Percentiles rank a stretch among this genome's conserved stretches.
phyloP scores from a whole-genome alignment of 1,284 basidiomycete species.

The Ceraceosorus guamensis region DNA sequence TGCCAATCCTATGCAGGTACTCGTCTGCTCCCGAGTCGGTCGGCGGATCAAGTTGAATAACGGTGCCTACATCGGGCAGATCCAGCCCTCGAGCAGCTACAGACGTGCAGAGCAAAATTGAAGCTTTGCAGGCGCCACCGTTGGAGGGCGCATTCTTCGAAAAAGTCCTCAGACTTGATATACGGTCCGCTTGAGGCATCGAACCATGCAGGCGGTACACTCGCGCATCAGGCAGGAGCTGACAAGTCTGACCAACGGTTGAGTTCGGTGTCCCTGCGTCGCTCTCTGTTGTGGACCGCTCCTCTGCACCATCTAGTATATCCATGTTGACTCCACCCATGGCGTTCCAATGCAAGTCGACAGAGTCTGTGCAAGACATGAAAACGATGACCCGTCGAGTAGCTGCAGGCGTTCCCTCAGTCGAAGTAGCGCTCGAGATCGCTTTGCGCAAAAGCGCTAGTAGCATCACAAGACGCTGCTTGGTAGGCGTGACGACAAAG shows the following conservation, averaged over 20 bases:
- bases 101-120: constrained; percentile 86
- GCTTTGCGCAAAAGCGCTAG: constrained; percentile 66
- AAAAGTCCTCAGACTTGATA: constrained; percentile 75
- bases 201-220: constrained; percentile 93
- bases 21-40: constrained; percentile 95
- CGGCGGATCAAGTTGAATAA: constrained; percentile 92
- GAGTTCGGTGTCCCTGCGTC: constrained; percentile 3
- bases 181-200: constrained; percentile 71
- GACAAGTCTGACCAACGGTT: constrained; percentile 52
- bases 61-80: constrained; percentile 83
- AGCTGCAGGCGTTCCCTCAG: constrained; percentile 39
- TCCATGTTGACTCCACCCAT: constrained; percentile 69
- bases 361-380: constrained; percentile 90
- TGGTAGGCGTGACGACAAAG: constrained; percentile 83
- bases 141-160: constrained; percentile 47
- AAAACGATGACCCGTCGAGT: constrained; percentile 73
- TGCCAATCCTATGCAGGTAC: constrained; percentile 92
- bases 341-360: constrained; percentile 93
- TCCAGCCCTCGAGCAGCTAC: constrained; percentile 97
- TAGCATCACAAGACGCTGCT: constrained; percentile 82
- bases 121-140: constrained; percentile 16
- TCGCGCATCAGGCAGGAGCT: constrained; percentile 63
- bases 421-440: constrained; percentile 55
- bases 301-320: constrained; percentile 16
- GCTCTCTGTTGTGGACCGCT: constrained; percentile 21